phyloP scores from a whole-genome alignment of 2,329 filamentous ascomycete genomes.

The Plectosphaerella sp. region DNA sequence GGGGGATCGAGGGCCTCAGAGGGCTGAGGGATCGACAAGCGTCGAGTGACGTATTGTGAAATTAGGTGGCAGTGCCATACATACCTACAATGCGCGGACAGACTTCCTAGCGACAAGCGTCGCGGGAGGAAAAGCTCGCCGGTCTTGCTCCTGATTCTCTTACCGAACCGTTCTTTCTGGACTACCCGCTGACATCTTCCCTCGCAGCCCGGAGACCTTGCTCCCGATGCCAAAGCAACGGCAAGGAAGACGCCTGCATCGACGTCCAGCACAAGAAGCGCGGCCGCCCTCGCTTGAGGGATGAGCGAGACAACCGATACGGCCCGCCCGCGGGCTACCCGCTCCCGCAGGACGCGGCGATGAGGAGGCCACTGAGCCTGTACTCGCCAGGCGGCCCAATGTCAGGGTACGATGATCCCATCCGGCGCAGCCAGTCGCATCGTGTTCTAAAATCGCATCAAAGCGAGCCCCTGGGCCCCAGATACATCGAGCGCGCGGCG shows the following conservation, averaged over 20 bases:
- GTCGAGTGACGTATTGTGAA: too few species aligned
- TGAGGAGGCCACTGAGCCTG: constrained; percentile 46
- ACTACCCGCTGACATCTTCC: constrained; percentile 24
- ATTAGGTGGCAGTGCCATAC: too few species aligned
- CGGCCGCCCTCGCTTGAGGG: constrained; percentile 71
- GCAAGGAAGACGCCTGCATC: constrained; percentile 75
- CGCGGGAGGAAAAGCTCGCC: too few species aligned
- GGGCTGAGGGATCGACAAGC: too few species aligned
- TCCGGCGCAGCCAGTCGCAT: constrained; percentile 43
- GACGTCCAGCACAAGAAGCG: constrained; percentile 86
- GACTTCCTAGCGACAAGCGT: too few species aligned
- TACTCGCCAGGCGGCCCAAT: constrained; percentile 42
- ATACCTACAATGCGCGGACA: too few species aligned
- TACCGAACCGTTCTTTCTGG: neutral
- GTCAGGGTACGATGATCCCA: constrained; percentile 40
- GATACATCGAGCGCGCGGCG: constrained; percentile 48
- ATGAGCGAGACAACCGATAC: constrained; percentile 60
- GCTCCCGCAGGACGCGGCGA: constrained; percentile 37
- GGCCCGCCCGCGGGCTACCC: constrained; percentile 42
- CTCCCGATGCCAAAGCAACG: constrained; percentile 70
- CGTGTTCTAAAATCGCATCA: constrained; percentile 51
- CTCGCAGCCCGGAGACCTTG: constrained; percentile 68
- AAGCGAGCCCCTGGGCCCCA: constrained; percentile 40
- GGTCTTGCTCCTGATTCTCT: neutral
- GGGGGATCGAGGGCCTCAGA: too few species aligned